Evolutionary conservation across 1,284 basidiomycete genomes (phyloP).

Genomic region (Marasmius oreades): DNA sequence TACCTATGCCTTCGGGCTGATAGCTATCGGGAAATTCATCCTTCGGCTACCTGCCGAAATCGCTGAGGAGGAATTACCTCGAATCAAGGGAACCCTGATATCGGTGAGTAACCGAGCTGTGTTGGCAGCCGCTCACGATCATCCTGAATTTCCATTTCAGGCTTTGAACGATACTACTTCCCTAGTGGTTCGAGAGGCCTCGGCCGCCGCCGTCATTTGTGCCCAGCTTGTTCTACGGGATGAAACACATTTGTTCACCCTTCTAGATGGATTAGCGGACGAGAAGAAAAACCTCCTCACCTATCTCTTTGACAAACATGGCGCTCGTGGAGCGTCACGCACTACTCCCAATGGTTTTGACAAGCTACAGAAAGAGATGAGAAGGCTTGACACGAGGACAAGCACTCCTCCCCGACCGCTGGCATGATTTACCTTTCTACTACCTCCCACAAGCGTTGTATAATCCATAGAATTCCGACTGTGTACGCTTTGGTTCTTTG

Average conservation of each 20-base stretch:
- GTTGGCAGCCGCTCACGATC: background rate
- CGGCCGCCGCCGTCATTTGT: constrained; percentile 75
- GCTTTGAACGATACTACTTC: constrained; percentile 69
- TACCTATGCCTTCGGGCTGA: constrained; percentile 76
- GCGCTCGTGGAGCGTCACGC: constrained; percentile 44
- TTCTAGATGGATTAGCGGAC: constrained; percentile 74
- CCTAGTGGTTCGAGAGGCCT: constrained; percentile 76
- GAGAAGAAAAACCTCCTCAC: constrained; percentile 85
- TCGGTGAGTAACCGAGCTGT: constrained; percentile 42
- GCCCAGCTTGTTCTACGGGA: constrained; percentile 77
- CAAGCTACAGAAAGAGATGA: constrained; percentile 72
- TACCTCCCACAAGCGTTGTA: too few relatives aligned
- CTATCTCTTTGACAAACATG: constrained; percentile 82
- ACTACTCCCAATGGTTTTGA: constrained; percentile 41
- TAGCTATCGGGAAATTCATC: constrained; percentile 78
- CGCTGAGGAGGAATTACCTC: constrained; percentile 80
- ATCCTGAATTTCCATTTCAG: constrained; percentile 29
- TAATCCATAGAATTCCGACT: too few relatives aligned
- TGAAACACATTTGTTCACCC: constrained; percentile 73
- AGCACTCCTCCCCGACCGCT: constrained; percentile 51
- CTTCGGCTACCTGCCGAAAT: constrained; percentile 75
- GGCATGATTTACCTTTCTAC: background rate
- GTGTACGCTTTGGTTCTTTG: too few relatives aligned
- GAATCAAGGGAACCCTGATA: constrained; percentile 65
- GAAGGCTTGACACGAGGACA: constrained; percentile 68